Conservation (phyloP, 768 basidiomycete species). For the Suillus subalutaceus region DNA sequence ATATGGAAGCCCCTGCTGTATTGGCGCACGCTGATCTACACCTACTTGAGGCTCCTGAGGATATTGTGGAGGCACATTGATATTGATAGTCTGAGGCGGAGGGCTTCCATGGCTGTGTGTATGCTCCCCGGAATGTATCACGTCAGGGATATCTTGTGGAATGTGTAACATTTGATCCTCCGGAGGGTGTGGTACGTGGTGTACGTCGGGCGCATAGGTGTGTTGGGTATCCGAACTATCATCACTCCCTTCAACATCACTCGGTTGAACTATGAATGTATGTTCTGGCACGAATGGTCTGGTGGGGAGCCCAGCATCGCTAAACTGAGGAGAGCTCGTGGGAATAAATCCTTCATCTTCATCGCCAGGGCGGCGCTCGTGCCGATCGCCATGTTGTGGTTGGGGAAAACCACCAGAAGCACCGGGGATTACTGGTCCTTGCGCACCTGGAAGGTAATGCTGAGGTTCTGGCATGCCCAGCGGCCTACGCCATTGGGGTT, state of each 20-base stretch:
- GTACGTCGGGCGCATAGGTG: not conserved
- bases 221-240: not conserved
- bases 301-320: not conserved
- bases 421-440: conserved; percentile 36
- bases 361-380: conserved; percentile 13
- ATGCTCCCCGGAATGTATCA: conserved; percentile 16
- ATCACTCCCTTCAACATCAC: not conserved
- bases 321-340: conserved; percentile 2
- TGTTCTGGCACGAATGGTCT: conserved; percentile 17
- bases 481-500: conserved; percentile 15
- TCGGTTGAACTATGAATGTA: not conserved
- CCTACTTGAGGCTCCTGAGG: not conserved
- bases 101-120: not conserved
- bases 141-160: conserved; percentile 15
- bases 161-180: not conserved
- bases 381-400: conserved; percentile 11
- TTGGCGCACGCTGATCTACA: not conserved
- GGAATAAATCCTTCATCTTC: conserved; percentile 28
- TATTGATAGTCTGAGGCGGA: conserved; percentile 17
- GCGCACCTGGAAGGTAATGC: conserved; percentile 31
- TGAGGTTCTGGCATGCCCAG: conserved; percentile 28
- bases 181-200: not conserved
- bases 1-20: not conserved
- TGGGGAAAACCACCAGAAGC: conserved; percentile 11
- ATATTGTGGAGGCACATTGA: conserved; percentile 12